Conservation (phyloP, 2,329 filamentous ascomycete species). For the Calonectria pauciramosa region DNA sequence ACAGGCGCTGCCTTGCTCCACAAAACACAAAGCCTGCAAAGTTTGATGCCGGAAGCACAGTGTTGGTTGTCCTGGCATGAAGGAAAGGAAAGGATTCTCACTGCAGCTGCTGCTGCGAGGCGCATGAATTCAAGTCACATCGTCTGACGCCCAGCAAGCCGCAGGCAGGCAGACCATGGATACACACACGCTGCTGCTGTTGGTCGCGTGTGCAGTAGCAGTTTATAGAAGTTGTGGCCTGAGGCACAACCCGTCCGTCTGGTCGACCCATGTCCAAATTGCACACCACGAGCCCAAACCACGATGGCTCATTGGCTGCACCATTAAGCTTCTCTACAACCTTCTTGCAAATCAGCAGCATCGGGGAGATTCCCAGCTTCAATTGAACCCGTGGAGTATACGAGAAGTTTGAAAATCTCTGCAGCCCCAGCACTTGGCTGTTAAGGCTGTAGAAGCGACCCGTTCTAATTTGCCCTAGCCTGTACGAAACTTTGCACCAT, state of each 20-base stretch:
- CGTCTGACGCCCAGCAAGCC: not conserved
- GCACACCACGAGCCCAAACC: not conserved
- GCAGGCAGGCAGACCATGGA: not conserved
- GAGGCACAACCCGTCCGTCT: not conserved
- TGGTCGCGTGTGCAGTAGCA: not conserved
- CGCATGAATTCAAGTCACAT: not conserved
- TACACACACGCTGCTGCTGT: no score
- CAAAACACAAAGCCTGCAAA: not conserved
- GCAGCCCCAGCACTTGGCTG: not conserved
- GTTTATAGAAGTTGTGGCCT: not conserved
- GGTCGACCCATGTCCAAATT: not conserved
- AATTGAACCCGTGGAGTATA: not conserved
- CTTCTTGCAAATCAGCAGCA: not conserved
- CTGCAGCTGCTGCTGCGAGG: not conserved
- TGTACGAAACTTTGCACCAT: not conserved
- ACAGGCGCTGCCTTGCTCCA: not conserved
- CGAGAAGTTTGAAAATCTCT: constrained; percentile 2
- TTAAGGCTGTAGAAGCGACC: not conserved
- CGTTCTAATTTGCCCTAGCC: not conserved
- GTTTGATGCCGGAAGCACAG: not conserved
- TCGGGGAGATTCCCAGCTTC: not conserved
- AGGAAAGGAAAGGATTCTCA: not conserved
- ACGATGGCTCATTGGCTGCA: not conserved
- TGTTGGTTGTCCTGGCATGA: not conserved
- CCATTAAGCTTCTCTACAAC: not conserved